These are phyloP conservation scores for Tylopilus balloui DNA, from an alignment of 768 basidiomycete species.

Conservation along the genomic window DNA sequence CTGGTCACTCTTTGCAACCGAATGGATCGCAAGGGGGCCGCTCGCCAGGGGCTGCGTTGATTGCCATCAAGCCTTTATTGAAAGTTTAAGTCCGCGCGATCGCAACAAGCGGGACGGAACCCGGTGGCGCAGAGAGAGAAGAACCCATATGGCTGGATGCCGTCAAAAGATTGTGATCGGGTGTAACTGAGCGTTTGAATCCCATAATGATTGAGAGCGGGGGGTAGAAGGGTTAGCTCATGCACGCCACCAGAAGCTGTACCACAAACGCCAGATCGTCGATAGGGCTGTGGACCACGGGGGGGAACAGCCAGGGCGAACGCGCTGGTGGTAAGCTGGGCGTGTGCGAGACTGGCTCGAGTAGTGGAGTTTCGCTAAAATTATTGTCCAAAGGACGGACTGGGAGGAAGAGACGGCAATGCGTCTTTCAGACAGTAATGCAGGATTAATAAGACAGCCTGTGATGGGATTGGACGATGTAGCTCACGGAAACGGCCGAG, in stretches of 20 bases:
- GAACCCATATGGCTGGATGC: conserved; percentile 29
- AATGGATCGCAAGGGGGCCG: conserved; percentile 14
- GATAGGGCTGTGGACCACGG: conserved; percentile 14
- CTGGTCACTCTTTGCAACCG: conserved; percentile 9
- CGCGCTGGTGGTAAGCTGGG: not conserved
- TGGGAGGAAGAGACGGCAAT: conserved; percentile 5
- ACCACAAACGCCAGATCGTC: conserved; percentile 5
- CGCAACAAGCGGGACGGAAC: conserved; percentile 25
- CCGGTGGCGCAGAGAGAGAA: conserved; percentile 22
- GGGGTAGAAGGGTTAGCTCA: conserved; percentile 13
- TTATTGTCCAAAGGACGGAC: conserved; percentile 3
- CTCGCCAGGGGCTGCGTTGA: conserved; percentile 14
- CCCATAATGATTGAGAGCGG: conserved; percentile 5
- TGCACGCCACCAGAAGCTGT: conserved; percentile 19
- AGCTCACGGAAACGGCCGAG: conserved; percentile 33
- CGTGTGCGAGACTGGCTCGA: not conserved
- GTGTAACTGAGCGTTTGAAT: conserved; percentile 17
- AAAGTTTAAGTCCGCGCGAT: conserved; percentile 25
- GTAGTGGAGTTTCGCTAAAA: conserved; percentile 6
- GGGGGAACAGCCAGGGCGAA: not conserved
- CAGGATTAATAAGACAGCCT: conserved; percentile 11
- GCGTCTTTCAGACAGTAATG: conserved; percentile 18
- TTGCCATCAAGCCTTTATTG: conserved; percentile 23
- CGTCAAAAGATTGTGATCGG: conserved; percentile 27
- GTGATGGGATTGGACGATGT: conserved; percentile 30